Evolutionary conservation across 805 yeast genomes (phyloP).

Genomic region (Pachysolen tannophilus): DNA sequence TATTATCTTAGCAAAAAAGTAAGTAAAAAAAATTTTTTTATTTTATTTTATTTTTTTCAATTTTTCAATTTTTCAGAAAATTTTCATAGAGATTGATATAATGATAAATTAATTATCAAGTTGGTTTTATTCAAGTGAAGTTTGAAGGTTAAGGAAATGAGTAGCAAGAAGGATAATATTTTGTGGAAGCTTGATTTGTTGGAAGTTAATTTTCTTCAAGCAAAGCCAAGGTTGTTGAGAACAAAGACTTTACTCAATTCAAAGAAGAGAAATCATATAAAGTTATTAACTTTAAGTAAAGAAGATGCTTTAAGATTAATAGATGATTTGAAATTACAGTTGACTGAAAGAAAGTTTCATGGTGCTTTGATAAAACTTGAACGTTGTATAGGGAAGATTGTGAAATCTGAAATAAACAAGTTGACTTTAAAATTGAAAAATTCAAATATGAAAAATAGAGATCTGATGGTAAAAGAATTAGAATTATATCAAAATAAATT

Average conservation of each 20-base stretch:
- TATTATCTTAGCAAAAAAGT: no score
- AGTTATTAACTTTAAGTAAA: conserved; percentile 30
- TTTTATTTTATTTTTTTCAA: no score
- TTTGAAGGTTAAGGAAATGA: no score
- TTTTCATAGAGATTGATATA: background rate
- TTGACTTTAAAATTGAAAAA: conserved; percentile 10
- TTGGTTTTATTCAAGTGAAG: no score
- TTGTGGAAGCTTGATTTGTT: conserved; percentile 50
- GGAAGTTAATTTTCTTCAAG: conserved; percentile 37
- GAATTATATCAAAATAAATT: conserved; percentile 3
- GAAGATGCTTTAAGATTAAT: conserved; percentile 40
- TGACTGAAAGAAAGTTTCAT: conserved; percentile 42
- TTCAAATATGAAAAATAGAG: conserved; percentile 8
- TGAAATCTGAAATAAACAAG: conserved; percentile 11
- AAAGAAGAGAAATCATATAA: conserved; percentile 32
- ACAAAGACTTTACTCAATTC: conserved; percentile 41
- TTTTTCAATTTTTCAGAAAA: no score
- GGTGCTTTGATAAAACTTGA: conserved; percentile 32
- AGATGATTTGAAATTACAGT: conserved; percentile 31
- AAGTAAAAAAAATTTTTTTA: conserved; percentile 3
- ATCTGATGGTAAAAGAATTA: conserved; percentile 14
- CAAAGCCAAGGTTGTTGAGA: conserved; percentile 38
- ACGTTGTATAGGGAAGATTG: conserved; percentile 26
- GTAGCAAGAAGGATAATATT: conserved; percentile 27
- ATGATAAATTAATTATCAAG: background rate